Base-by-base conservation (phyloP, 208 protist genomes). In the Wallacemonas sp. region DNA sequence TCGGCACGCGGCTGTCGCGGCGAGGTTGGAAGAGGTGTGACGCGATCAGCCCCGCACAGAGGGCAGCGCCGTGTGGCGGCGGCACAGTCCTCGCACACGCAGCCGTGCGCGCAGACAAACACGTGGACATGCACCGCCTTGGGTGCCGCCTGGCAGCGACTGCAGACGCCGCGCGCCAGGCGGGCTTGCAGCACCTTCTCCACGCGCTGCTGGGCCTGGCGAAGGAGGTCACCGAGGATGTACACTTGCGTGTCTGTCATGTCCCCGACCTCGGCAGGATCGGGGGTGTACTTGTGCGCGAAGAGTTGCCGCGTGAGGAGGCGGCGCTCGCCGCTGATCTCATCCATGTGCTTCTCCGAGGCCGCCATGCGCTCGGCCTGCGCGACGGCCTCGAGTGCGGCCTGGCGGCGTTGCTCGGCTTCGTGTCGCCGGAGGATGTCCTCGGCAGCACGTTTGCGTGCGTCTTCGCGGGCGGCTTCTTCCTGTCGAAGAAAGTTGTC, bases 181-280 rank as follows among this genome's bases (percentile, higher is more conserved):
- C 88, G 70, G 14, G 84, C 79, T 14, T 64, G 28, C 29, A 83
- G 46, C n/a, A 88, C 81, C 8, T 25, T 31, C 28, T 79, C 28
- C 77, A 91, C 70, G 31, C 72, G 67, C 14, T 67, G 20, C 36
- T 59, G 55, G 4, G 84, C 49, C 3, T 87, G 64, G 12, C 31
- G 29, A 20, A 87, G 25, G 2, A 90, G 41, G 25, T 83, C 74
- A 22, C 65, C 48, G 5, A 91, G 57, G 1, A 84, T 39, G 70
- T 74, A 85, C n/a, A 92, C 79, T 32, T 94, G 81, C 59, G 79
- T 78, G 52, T 94, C 88, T n/a, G 72, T 78, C 85, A 94, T 90
- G 46, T 72, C 70, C 7, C 77, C 81, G 14, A 94, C 79, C 18
- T 86, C 81, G 10, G 77, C 88, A 0, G 88, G 80, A 33, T 86